These are phyloP conservation scores for Schwanniomyces pseudopolymorphus DNA, from an alignment of 805 yeast species.

Conservation along the genomic window DNA sequence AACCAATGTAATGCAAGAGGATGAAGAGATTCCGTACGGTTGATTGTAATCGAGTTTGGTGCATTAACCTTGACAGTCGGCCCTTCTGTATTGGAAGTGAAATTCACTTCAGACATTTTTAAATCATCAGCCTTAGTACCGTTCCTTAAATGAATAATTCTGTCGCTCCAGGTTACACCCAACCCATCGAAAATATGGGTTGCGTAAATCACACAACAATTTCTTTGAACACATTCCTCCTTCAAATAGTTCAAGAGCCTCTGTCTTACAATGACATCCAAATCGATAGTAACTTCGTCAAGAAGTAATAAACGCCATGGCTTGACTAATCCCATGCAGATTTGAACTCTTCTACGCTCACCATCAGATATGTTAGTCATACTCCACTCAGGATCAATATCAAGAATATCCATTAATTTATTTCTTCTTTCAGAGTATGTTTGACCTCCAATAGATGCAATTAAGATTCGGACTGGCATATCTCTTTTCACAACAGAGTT, in stretches of 20 bases:
- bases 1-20: constrained; percentile 77
- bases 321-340: constrained; percentile 86
- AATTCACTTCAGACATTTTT: constrained; percentile 26
- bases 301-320: constrained; percentile 88
- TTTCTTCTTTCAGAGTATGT: constrained; percentile 72
- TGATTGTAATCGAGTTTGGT: constrained; percentile 32
- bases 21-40: constrained; percentile 55
- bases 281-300: constrained; percentile 96
- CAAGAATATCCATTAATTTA: constrained; percentile 69
- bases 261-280: constrained; percentile 88
- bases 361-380: constrained; percentile 94
- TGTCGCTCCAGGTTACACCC: constrained; percentile 79
- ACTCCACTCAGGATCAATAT: constrained; percentile 85
- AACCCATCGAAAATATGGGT: constrained; percentile 97
- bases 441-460: constrained; percentile 76
- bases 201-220: constrained; percentile 83
- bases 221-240: constrained; percentile 67
- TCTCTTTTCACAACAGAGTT: constrained; percentile 89
- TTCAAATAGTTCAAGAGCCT: constrained; percentile 68
- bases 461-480: constrained; percentile 77
- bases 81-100: constrained; percentile 9
- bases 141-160: constrained; percentile 70
- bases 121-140: constrained; percentile 53
- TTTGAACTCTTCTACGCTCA: constrained; percentile 89
- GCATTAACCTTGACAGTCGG: constrained; percentile 13